These are phyloP conservation scores for Aspergillus carbonarius DNA, from an alignment of 2,329 filamentous ascomycete species.

Conservation along the genomic window DNA sequence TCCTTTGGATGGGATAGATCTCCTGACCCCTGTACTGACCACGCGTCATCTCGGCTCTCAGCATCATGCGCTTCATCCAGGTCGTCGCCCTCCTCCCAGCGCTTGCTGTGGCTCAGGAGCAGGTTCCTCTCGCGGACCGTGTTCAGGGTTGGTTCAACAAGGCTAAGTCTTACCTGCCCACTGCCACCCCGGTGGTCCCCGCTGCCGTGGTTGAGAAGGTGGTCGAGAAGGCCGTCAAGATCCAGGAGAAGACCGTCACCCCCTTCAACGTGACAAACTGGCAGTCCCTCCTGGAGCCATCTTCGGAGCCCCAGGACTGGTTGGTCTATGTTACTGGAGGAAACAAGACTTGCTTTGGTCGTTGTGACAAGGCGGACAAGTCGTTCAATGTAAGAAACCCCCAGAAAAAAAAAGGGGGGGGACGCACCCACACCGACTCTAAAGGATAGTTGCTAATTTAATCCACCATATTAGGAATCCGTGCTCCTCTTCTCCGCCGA, in stretches of 20 bases:
- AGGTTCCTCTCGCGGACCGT: conserved; percentile 52
- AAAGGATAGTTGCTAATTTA: conserved; percentile 13
- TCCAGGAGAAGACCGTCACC: conserved; percentile 52
- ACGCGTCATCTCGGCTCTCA: conserved; percentile 23
- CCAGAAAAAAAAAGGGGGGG: conserved; percentile 4
- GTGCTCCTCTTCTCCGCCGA: conserved; percentile 54
- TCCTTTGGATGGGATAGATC: conserved; percentile 1
- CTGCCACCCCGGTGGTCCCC: conserved; percentile 40
- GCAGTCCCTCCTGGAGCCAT: conserved; percentile 51
- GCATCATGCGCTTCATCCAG: conserved; percentile 55
- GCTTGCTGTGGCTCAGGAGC: conserved; percentile 58
- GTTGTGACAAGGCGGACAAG: conserved; percentile 55
- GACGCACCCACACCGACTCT: neutral
- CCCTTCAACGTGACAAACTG: conserved; percentile 58
- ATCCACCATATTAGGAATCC: conserved; percentile 46
- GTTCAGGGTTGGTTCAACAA: conserved; percentile 50
- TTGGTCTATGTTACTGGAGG: conserved; percentile 62
- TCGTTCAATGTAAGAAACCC: conserved; percentile 48
- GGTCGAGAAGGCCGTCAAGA: conserved; percentile 49
- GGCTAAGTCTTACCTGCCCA: conserved; percentile 57
- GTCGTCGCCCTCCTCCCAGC: conserved; percentile 49
- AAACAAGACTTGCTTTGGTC: conserved; percentile 64
- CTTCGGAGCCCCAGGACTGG: conserved; percentile 52
- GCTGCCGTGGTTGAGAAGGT: conserved; percentile 34
- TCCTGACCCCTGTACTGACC: conserved; percentile 13